Conservation (phyloP, 768 basidiomycete species). For the Boletus rubropictus region DNA sequence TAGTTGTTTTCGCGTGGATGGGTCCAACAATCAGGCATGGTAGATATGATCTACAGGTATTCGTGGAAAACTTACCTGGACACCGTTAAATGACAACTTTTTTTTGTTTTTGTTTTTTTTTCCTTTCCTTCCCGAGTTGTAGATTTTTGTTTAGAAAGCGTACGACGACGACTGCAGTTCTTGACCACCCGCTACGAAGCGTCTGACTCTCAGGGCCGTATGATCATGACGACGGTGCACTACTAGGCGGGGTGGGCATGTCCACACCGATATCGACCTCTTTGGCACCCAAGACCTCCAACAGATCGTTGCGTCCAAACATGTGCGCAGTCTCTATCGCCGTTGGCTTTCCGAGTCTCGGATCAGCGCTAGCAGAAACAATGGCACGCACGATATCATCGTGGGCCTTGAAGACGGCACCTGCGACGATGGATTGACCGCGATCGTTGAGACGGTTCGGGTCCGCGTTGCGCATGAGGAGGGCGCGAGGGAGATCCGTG, state of each 20-base stretch:
- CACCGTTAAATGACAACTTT: neutral
- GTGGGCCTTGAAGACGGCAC: conserved; percentile 71
- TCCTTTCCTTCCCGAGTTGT: neutral
- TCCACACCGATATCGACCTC: conserved; percentile 43
- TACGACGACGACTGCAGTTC: neutral
- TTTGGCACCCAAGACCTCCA: conserved; percentile 52
- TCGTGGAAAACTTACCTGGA: conserved; percentile 1
- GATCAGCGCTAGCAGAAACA: conserved; percentile 50
- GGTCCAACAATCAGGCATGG: neutral
- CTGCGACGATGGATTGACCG: conserved; percentile 68
- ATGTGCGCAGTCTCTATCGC: conserved; percentile 66
- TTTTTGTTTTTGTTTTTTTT: too few species aligned
- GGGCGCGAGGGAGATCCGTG: conserved; percentile 42
- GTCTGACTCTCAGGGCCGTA: neutral
- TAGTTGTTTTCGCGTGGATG: too few species aligned
- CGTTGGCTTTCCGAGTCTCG: conserved; percentile 57
- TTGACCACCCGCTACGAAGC: neutral
- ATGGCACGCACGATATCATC: conserved; percentile 58
- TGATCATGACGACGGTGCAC: conserved; percentile 3
- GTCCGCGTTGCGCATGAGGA: conserved; percentile 56
- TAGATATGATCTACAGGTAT: neutral
- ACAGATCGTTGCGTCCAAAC: conserved; percentile 54
- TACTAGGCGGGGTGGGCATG: conserved; percentile 29
- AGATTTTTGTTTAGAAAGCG: neutral
- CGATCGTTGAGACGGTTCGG: conserved; percentile 66